phyloP scores from a whole-genome alignment of 2,329 filamentous ascomycete species.

The Verticillium klebahnii region DNA sequence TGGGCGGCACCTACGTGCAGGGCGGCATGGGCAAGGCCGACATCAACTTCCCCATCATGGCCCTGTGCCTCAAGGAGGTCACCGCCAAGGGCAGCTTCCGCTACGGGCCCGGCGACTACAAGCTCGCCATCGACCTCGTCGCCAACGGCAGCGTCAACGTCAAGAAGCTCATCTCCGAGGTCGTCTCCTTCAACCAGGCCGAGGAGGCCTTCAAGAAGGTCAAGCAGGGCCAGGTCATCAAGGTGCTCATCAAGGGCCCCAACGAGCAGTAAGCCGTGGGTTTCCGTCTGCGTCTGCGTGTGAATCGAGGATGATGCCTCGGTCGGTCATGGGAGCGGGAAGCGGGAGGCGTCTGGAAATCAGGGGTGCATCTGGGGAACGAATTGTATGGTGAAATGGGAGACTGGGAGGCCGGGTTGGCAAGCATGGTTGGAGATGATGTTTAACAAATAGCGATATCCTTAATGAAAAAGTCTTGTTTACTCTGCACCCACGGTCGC shows the following conservation, averaged over 20 bases:
- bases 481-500: not conserved
- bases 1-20: constrained; percentile 75
- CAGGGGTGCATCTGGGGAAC: not conserved
- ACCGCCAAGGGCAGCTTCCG: constrained; percentile 85
- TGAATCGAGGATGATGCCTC: not conserved
- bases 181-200: constrained; percentile 75
- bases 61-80: constrained; percentile 83
- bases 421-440: not conserved
- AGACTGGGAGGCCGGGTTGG: not conserved
- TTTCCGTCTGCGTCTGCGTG: too few species aligned
- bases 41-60: constrained; percentile 89
- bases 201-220: constrained; percentile 85
- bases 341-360: not conserved
- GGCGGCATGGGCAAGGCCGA: constrained; percentile 86
- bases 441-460: not conserved
- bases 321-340: not conserved
- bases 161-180: constrained; percentile 74
- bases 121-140: constrained; percentile 74
- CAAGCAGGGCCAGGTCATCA: constrained; percentile 74
- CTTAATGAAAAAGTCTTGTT: not conserved
- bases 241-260: constrained; percentile 62
- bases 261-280: constrained; percentile 46
- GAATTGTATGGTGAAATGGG: not conserved
- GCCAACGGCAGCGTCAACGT: constrained; percentile 68
- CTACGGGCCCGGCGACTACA: constrained; percentile 84